phyloP scores from a whole-genome alignment of 106 monocot species.

The Apostasia ramifera region DNA sequence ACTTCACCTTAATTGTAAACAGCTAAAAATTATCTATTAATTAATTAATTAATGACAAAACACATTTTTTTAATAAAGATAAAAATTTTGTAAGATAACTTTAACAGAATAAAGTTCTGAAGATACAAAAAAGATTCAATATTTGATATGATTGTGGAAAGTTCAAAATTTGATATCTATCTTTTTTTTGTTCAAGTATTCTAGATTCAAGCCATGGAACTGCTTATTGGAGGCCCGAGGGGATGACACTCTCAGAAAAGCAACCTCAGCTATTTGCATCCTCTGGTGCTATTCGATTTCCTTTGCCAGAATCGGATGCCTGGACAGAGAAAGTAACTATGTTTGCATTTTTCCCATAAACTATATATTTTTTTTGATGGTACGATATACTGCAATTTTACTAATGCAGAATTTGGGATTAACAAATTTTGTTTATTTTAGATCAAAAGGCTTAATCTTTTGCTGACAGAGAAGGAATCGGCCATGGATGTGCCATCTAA shows the following conservation, averaged over 20 bases:
- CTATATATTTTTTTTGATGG: too few species aligned
- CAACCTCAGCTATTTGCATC: slow-evolving; percentile 63
- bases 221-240: slow-evolving; percentile 39
- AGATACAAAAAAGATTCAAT: too few species aligned
- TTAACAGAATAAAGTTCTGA: too few species aligned
- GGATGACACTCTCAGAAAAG: slow-evolving; percentile 23
- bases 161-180: too few species aligned
- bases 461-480: slow-evolving; percentile 76
- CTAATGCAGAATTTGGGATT: neutral
- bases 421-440: slow-evolving; percentile 6
- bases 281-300: slow-evolving; percentile 67
- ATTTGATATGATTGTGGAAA: too few species aligned
- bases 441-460: slow-evolving; percentile 57
- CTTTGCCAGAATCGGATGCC: slow-evolving; percentile 52
- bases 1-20: too few species aligned
- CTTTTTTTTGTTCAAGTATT: slow-evolving; percentile 19
- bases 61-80: too few species aligned
- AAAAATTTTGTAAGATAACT: too few species aligned
- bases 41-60: too few species aligned
- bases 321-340: slow-evolving; percentile 82
- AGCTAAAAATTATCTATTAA: too few species aligned
- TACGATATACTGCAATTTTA: neutral
- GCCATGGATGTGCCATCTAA: slow-evolving; percentile 91
- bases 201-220: slow-evolving; percentile 55
- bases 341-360: too few species aligned